These are phyloP conservation scores for Acacia melanoxylon DNA, from an alignment of 306 rosid species.

Conservation along the genomic window DNA sequence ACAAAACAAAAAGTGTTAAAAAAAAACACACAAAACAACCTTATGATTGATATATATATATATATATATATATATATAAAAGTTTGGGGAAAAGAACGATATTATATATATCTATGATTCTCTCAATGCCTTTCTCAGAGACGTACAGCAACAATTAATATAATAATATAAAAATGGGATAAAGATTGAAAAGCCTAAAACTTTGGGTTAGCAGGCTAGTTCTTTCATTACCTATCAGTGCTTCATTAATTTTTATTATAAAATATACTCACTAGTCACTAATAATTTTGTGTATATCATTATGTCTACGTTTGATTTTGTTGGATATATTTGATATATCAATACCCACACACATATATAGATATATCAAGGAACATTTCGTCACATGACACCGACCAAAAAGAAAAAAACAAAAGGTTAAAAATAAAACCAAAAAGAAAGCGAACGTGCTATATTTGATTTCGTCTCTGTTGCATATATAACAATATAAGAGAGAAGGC, in stretches of 20 bases:
- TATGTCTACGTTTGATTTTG: neutral
- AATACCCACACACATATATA: neutral
- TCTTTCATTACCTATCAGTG: neutral
- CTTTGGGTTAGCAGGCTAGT: neutral
- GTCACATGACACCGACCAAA: neutral
- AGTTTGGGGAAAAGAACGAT: neutral
- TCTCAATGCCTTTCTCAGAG: neutral
- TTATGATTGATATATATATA: neutral
- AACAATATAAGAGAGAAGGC: too few relatives aligned
- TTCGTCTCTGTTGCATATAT: neutral
- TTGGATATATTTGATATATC: neutral
- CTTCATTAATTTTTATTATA: neutral
- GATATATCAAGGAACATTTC: neutral
- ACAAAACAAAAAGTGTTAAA: too few relatives aligned
- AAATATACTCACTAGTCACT: neutral
- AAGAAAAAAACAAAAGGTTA: neutral
- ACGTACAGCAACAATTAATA: neutral
- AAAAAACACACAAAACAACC: neutral
- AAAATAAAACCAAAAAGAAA: too few relatives aligned
- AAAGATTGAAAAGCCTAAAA: slow-evolving; percentile 17
- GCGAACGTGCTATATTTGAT: too few relatives aligned
- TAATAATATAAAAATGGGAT: too few relatives aligned
- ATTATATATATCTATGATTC: neutral
- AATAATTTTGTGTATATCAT: neutral
- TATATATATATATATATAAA: too few relatives aligned